Conservation (phyloP, 2,329 filamentous ascomycete genomes). For the Diplodia corticola region DNA sequence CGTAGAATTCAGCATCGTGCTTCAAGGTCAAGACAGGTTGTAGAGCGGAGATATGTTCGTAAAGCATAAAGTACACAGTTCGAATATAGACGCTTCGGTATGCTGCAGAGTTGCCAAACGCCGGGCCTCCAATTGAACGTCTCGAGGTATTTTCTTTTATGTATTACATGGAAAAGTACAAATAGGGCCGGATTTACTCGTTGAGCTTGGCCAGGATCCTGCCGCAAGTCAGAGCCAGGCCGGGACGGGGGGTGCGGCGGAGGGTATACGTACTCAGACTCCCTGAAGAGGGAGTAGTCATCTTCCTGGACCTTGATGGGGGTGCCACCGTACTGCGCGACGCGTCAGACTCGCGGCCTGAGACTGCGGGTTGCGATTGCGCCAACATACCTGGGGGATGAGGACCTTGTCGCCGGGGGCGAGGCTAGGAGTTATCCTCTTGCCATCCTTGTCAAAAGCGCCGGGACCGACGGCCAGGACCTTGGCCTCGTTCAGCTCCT, state of each 20-base stretch:
- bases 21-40: not conserved
- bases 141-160: slow-evolving; percentile 20
- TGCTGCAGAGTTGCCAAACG: slow-evolving; percentile 23
- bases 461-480: slow-evolving; percentile 95
- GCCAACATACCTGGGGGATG: slow-evolving; percentile 78
- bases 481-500: slow-evolving; percentile 97
- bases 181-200: slow-evolving; percentile 64
- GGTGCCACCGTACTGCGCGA: slow-evolving; percentile 78
- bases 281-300: slow-evolving; percentile 93
- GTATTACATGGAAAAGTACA: slow-evolving; percentile 23
- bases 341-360: not conserved
- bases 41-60: slow-evolving; percentile 22
- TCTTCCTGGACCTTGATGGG: slow-evolving; percentile 97
- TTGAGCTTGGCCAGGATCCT: slow-evolving; percentile 99
- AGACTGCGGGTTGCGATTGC: not conserved
- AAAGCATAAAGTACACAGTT: slow-evolving; percentile 15
- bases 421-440: slow-evolving; percentile 83
- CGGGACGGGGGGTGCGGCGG: not conserved
- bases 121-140: slow-evolving; percentile 22
- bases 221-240: slow-evolving; percentile 23
- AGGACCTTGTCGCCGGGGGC: slow-evolving; percentile 84
- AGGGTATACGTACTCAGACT: slow-evolving; percentile 80
- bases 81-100: slow-evolving; percentile 18
- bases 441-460: slow-evolving; percentile 81
- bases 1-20: not conserved